phyloP scores from a whole-genome alignment of 805 yeast genomes.

The Kregervanrija pseudodelftensis region DNA sequence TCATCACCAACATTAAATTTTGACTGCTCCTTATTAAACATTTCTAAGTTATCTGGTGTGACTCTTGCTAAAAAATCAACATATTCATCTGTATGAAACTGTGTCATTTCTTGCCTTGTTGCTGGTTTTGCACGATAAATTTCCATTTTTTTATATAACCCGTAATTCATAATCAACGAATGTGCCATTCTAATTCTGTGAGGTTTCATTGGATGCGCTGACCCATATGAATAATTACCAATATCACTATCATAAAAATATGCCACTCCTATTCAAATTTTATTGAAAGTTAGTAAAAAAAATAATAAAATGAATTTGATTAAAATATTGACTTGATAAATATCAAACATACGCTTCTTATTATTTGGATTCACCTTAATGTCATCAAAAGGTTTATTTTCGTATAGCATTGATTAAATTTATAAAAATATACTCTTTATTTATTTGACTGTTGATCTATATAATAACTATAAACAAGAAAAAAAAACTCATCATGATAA shows the following conservation, averaged over 20 bases:
- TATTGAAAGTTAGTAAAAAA: slow-evolving; percentile 1
- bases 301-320: background rate
- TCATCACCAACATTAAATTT: slow-evolving; percentile 96
- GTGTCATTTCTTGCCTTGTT: slow-evolving; percentile 96
- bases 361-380: slow-evolving; percentile 48
- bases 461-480: too few species aligned
- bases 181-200: slow-evolving; percentile 99
- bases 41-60: slow-evolving; percentile 84
- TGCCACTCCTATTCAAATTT: slow-evolving; percentile 47
- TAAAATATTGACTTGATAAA: too few species aligned
- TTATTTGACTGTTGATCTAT: too few species aligned
- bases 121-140: slow-evolving; percentile 97
- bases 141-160: slow-evolving; percentile 94
- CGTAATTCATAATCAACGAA: slow-evolving; percentile 93
- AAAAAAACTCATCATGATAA: too few species aligned
- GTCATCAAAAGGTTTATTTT: slow-evolving; percentile 56
- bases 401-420: slow-evolving; percentile 32
- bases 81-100: slow-evolving; percentile 96
- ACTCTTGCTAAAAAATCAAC: slow-evolving; percentile 87
- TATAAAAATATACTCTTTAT: too few species aligned
- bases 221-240: slow-evolving; percentile 96
- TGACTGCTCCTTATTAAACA: slow-evolving; percentile 80
- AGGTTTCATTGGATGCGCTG: slow-evolving; percentile 99
- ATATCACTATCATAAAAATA: slow-evolving; percentile 87
- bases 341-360: slow-evolving; percentile 34